These are phyloP conservation scores for Chaetomium fimeti DNA, from an alignment of 495 filamentous ascomycete species.

Conservation along the genomic window DNA sequence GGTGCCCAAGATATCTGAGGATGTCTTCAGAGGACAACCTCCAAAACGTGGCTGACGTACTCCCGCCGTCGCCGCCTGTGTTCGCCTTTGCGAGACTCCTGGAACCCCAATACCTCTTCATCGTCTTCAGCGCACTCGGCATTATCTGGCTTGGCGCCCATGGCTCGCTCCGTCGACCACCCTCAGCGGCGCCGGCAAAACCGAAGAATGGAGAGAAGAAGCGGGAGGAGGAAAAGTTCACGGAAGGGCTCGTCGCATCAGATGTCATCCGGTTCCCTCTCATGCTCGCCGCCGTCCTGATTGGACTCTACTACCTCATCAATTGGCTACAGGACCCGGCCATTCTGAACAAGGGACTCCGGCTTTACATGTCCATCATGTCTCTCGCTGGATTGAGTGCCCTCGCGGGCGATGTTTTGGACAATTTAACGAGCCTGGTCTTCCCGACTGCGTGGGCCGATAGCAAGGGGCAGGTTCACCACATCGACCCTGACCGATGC, in stretches of 20 bases:
- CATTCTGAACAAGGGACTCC: constrained; percentile 78
- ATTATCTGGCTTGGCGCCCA: constrained; percentile 50
- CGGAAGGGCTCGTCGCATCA: constrained; percentile 73
- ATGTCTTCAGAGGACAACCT: constrained; percentile 26
- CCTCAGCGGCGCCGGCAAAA: constrained; percentile 67
- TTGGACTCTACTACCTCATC: constrained; percentile 82
- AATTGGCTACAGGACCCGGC: constrained; percentile 82
- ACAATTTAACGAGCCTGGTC: constrained; percentile 62
- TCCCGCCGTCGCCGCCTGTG: constrained; percentile 1
- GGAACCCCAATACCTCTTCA: constrained; percentile 45
- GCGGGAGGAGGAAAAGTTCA: constrained; percentile 60
- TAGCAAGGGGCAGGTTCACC: constrained; percentile 44
- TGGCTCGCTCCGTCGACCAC: constrained; percentile 64
- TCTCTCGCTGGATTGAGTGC: constrained; percentile 71
- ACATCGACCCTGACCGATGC: constrained; percentile 40
- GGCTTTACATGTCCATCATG: constrained; percentile 79
- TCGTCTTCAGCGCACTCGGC: constrained; percentile 44
- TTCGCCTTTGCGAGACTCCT: constrained; percentile 44
- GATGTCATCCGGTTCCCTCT: constrained; percentile 88
- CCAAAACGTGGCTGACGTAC: constrained; percentile 8
- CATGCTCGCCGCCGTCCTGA: constrained; percentile 69
- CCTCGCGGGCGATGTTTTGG: constrained; percentile 65
- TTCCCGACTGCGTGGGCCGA: constrained; percentile 66
- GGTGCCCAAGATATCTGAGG: background rate
- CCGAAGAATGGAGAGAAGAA: constrained; percentile 45